These are phyloP conservation scores for Ambrosia artemisiifolia DNA, from an alignment of 129 eudicot genomes.

Conservation along the genomic window DNA sequence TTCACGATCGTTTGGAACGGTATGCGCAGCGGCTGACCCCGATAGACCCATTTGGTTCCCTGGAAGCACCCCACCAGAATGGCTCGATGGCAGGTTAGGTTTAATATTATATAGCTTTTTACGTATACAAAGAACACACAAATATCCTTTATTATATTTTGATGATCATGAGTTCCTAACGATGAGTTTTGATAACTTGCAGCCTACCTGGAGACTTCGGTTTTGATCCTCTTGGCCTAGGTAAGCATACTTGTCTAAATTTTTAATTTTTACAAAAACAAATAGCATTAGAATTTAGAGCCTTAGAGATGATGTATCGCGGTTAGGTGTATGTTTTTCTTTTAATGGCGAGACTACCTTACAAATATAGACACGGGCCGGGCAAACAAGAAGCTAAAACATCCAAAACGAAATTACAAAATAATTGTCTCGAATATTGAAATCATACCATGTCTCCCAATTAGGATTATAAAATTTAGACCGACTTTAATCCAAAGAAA, in stretches of 20 bases:
- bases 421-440: no score
- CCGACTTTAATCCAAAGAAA: no score
- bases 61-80: constrained; percentile 97
- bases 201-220: constrained; percentile 99
- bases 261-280: neutral
- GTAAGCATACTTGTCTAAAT: constrained; percentile 32
- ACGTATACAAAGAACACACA: neutral
- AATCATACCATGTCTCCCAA: no score
- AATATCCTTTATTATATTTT: neutral
- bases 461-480: no score
- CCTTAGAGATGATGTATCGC: no score
- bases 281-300: neutral
- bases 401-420: no score
- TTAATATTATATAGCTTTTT: neutral
- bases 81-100: constrained; percentile 95
- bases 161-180: neutral
- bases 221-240: constrained; percentile 95
- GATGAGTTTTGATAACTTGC: constrained; percentile 22
- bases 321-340: no score
- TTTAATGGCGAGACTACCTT: no score
- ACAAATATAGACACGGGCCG: no score
- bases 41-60: constrained; percentile 99
- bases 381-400: no score
- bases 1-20: constrained; percentile 37
- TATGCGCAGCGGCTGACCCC: constrained; percentile 78